Evolutionary conservation across 257 asterid species (phyloP).

Genomic region (Primulina tabacum): DNA sequence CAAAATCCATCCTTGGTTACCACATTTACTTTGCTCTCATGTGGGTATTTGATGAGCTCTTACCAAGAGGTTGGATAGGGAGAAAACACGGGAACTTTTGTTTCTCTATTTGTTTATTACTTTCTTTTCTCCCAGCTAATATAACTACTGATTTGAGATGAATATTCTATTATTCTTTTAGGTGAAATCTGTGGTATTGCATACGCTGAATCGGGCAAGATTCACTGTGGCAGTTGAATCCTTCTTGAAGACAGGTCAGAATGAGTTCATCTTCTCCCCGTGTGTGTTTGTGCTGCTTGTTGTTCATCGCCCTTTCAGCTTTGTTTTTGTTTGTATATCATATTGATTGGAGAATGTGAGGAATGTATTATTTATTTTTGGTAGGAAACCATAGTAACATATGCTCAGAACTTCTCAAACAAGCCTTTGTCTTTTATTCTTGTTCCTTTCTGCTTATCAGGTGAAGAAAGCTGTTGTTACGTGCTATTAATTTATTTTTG

Average conservation of each 20-base stretch:
- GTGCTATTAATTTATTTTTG: too few species aligned
- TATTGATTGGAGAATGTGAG: not conserved
- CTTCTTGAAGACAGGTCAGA: constrained; percentile 78
- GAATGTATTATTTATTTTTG: not conserved
- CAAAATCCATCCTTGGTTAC: constrained; percentile 83
- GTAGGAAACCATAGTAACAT: not conserved
- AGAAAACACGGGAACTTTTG: constrained; percentile 13
- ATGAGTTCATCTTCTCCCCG: not conserved
- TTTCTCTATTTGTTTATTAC: not conserved
- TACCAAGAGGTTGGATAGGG: constrained; percentile 73
- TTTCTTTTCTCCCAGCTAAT: not conserved
- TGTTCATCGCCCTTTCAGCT: not conserved
- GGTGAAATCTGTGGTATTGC: constrained; percentile 96
- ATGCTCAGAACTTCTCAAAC: not conserved
- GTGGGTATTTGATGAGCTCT: constrained; percentile 93
- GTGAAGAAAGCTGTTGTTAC: not conserved
- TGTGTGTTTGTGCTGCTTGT: not conserved
- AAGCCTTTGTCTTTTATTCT: not conserved
- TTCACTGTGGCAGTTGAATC: constrained; percentile 95
- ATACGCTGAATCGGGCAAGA: constrained; percentile 89
- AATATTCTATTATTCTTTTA: constrained; percentile 28
- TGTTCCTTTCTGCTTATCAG: not conserved
- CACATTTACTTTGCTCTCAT: constrained; percentile 79
- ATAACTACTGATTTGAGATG: constrained; percentile 17
- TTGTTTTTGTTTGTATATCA: not conserved